Evolutionary conservation across 192 early-diverging fungal species (phyloP), one percentile per base, ranked within the genome.

Genomic region (Podila verticillata): DNA sequence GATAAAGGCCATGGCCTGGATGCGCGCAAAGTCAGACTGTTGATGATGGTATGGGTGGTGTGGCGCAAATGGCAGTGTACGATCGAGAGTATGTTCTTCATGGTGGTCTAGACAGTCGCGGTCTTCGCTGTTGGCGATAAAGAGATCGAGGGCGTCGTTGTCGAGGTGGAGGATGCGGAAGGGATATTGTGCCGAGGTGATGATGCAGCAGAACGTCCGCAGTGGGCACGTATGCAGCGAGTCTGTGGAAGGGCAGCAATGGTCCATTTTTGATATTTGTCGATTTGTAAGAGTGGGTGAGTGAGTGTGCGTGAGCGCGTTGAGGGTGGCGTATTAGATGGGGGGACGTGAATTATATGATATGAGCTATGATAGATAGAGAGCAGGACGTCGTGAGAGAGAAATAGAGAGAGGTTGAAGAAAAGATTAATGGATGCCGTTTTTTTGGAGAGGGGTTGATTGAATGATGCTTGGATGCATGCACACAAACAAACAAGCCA

Each of bases 171-270:
- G 58, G 58, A 60, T 60, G 28, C 58, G 58, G 29, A 30, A 60
- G 7, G 58, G 58, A 17, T 28, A 32, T 60, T 8, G 7, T 28
- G 28, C 30, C 12, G 58, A 31, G 15, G 58, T 60, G 28, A 32
- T 60, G 30, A 60, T 60, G 29, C 58, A 32, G 58, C 58, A 28
- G 58, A 60, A 60, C 15, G 58, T 60, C 28, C 58, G 58, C 28
- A 60, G 58, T 17, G 58, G 58, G 31, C 58, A 60, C 5, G 58
- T 31, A 13, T 31, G 58, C 29, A 60, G 58, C 7, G 26, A 32
- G 58, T 60, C 22, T 32, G 58, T 30, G 22, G 51, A 54, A 54
- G 51, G 51, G 24, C 51, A 54, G 24, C 24, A 26, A 12, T 54
- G 51, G 51, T 54, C 51, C 51, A 54, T 54, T 1, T 0, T 4